These are phyloP conservation scores for Epichloe sylvatica DNA, from an alignment of 2,329 filamentous ascomycete genomes.

Conservation along the genomic window DNA sequence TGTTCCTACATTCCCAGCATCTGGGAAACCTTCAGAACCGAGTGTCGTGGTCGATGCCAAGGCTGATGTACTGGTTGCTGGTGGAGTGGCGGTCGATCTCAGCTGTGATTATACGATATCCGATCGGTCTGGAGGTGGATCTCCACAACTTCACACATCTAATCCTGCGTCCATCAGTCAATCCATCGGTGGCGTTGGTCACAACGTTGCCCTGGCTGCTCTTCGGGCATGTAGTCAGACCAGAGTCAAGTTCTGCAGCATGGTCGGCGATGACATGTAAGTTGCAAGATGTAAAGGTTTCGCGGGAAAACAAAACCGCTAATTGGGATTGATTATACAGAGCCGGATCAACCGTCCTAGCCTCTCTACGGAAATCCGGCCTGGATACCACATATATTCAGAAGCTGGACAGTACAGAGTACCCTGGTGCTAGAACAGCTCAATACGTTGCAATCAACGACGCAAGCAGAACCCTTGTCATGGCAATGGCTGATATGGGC, in stretches of 20 bases:
- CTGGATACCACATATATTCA: slow-evolving; percentile 53
- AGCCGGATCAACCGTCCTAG: slow-evolving; percentile 59
- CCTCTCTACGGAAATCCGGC: slow-evolving; percentile 48
- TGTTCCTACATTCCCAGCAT: not conserved
- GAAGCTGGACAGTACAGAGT: slow-evolving; percentile 33
- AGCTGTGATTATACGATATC: slow-evolving; percentile 56
- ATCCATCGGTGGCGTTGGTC: slow-evolving; percentile 78
- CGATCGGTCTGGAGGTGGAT: slow-evolving; percentile 13
- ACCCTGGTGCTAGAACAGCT: slow-evolving; percentile 53
- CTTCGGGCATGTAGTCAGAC: slow-evolving; percentile 48
- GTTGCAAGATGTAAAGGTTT: slow-evolving; percentile 11
- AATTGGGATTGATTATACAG: slow-evolving; percentile 19
- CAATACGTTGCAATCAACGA: slow-evolving; percentile 91
- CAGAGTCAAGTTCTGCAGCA: slow-evolving; percentile 61
- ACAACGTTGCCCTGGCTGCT: slow-evolving; percentile 79
- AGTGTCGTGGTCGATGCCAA: slow-evolving; percentile 11
- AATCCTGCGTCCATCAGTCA: slow-evolving; percentile 73
- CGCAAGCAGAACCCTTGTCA: slow-evolving; percentile 62
- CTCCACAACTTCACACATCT: slow-evolving; percentile 57
- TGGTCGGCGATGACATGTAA: slow-evolving; percentile 65
- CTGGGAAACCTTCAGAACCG: not conserved
- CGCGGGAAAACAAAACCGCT: not conserved
- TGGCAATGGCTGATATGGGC: slow-evolving; percentile 92
- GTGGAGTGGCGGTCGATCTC: slow-evolving; percentile 78
- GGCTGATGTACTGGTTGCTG: slow-evolving; percentile 69